Conservation (phyloP, 768 basidiomycete species). For the Pisolithus microcarpus region DNA sequence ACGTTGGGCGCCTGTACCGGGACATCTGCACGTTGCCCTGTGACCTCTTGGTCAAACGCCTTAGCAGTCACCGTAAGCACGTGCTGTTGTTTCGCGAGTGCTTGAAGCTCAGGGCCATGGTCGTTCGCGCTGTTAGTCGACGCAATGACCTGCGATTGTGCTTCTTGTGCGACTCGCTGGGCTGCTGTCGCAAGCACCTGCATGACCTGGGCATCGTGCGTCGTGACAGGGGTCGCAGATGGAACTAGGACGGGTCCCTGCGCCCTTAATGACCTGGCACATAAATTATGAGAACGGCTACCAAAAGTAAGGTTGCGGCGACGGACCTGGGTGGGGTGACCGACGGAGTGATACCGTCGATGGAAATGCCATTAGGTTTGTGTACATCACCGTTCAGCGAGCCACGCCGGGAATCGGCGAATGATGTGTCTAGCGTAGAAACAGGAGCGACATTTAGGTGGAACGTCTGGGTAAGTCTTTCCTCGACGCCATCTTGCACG, state of each 20-base stretch:
- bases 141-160: constrained; percentile 58
- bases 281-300: constrained; percentile 4
- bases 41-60: constrained; percentile 66
- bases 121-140: constrained; percentile 40
- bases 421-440: constrained; percentile 40
- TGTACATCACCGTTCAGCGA: constrained; percentile 40
- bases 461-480: constrained; percentile 58
- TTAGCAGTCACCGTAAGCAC: constrained; percentile 66
- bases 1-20: constrained; percentile 43
- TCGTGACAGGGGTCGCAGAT: constrained; percentile 26
- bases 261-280: constrained; percentile 25
- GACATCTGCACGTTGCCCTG: constrained; percentile 42
- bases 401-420: constrained; percentile 38
- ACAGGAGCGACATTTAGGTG: constrained; percentile 67
- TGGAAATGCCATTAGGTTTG: constrained; percentile 35
- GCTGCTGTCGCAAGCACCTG: constrained; percentile 72
- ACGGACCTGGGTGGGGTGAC: constrained; percentile 24
- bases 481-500: constrained; percentile 68
- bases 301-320: constrained; percentile 1
- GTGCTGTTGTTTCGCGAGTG: constrained; percentile 75
- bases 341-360: constrained; percentile 32
- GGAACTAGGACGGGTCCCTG: constrained; percentile 23
- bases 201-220: constrained; percentile 64
- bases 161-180: constrained; percentile 70
- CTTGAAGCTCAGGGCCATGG: constrained; percentile 46